Conservation (phyloP, 2,329 filamentous ascomycete species). For the Gaeumannomyces sp. region DNA sequence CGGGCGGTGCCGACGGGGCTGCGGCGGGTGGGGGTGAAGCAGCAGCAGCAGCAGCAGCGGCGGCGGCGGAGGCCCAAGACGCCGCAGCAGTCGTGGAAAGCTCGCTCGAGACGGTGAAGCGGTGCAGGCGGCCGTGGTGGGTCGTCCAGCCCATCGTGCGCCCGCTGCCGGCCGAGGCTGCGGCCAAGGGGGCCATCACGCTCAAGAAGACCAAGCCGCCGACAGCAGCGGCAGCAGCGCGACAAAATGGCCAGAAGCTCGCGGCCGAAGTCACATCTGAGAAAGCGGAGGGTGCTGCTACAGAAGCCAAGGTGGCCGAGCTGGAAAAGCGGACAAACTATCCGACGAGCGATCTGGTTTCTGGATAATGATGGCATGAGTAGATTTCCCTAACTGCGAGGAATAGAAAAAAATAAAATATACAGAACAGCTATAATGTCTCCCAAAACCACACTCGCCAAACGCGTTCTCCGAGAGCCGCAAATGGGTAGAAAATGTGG, state of each 20-base stretch:
- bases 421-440: not conserved
- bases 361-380: slow-evolving; percentile 10
- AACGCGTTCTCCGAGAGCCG: too few species aligned
- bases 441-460: too few species aligned
- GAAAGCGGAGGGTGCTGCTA: not conserved
- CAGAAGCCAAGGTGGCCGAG: slow-evolving; percentile 6
- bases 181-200: slow-evolving; percentile 72
- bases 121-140: slow-evolving; percentile 82
- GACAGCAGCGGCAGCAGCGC: slow-evolving; percentile 34
- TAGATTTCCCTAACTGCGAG: not conserved
- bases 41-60: slow-evolving; percentile 9
- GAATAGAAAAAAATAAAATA: not conserved
- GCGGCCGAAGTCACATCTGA: not conserved
- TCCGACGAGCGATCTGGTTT: slow-evolving; percentile 14
- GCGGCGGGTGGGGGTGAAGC: slow-evolving; percentile 10
- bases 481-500: too few species aligned
- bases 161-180: slow-evolving; percentile 79
- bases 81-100: slow-evolving; percentile 37
- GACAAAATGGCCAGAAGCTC: not conserved
- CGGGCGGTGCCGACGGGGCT: slow-evolving; percentile 21
- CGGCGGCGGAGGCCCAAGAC: slow-evolving; percentile 19
- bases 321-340: slow-evolving; percentile 14
- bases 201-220: slow-evolving; percentile 57
- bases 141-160: slow-evolving; percentile 82
- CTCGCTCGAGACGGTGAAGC: slow-evolving; percentile 60